A percentile compares a stretch with the other conserved stretches of the same genome.
phyloP scores from a whole-genome alignment of 257 asterid species.

The Ballota nigra region DNA sequence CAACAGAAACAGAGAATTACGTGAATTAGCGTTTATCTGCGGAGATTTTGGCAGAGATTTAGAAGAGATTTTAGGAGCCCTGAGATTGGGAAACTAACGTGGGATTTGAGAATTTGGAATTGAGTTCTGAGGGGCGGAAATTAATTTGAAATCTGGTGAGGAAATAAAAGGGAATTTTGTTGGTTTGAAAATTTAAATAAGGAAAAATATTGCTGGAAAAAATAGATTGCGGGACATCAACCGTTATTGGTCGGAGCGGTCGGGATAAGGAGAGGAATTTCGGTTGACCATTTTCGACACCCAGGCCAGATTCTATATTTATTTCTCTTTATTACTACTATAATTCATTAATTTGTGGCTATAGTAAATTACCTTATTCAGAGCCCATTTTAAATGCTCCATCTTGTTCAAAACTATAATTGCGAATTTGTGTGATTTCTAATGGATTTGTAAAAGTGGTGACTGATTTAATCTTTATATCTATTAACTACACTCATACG shows the following conservation, averaged over 20 bases:
- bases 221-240: conserved; percentile 3
- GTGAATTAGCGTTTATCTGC: not conserved
- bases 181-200: conserved; percentile 20
- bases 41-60: conserved; percentile 15
- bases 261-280: conserved; percentile 17
- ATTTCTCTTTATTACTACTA: not conserved
- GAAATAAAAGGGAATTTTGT: conserved; percentile 1
- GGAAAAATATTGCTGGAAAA: conserved; percentile 6
- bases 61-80: conserved; percentile 23
- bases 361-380: not conserved
- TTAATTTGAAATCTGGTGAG: conserved; percentile 34
- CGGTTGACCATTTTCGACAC: conserved; percentile 15
- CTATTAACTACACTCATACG: too few relatives aligned
- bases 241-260: conserved; percentile 14
- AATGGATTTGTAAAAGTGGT: too few relatives aligned
- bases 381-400: not conserved
- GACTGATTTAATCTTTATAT: too few relatives aligned
- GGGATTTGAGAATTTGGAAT: conserved; percentile 31
- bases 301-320: not conserved
- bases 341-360: not conserved
- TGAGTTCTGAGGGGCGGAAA: conserved; percentile 8
- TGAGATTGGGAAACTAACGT: not conserved
- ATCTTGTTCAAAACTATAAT: too few relatives aligned
- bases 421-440: too few relatives aligned
- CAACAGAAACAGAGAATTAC: conserved; percentile 1